Percentiles rank a stretch among this genome's conserved stretches.
Evolutionary conservation across 2,329 filamentous ascomycete genomes (phyloP).

Genomic region (Emergomyces africanus): DNA sequence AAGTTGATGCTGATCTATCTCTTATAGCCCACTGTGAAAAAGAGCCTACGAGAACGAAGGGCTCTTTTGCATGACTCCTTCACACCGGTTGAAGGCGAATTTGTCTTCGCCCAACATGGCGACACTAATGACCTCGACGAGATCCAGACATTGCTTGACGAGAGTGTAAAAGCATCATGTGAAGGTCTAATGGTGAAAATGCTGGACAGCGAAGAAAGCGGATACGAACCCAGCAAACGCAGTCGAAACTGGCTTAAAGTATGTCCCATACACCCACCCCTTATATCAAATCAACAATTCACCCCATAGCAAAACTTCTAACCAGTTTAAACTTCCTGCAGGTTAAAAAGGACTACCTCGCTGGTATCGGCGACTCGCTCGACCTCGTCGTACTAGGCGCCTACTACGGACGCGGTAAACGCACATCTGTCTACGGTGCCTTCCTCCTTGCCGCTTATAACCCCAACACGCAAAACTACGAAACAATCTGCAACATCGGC

Average conservation of each 20-base stretch:
- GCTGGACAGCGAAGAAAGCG: slow-evolving; percentile 83
- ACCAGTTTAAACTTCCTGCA: slow-evolving; percentile 20
- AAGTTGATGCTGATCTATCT: slow-evolving; percentile 8
- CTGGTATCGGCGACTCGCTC: slow-evolving; percentile 85
- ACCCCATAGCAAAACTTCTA: neutral
- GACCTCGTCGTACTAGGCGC: slow-evolving; percentile 93
- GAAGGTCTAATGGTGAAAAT: slow-evolving; percentile 99
- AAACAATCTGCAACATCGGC: slow-evolving; percentile 96
- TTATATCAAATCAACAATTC: neutral
- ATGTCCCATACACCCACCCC: slow-evolving; percentile 11
- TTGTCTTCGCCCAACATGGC: slow-evolving; percentile 76
- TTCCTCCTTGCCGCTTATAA: slow-evolving; percentile 96
- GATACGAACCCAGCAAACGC: slow-evolving; percentile 91
- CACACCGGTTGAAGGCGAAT: slow-evolving; percentile 70
- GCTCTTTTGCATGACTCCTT: slow-evolving; percentile 64
- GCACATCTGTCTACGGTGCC: slow-evolving; percentile 87
- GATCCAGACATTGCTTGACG: slow-evolving; percentile 84
- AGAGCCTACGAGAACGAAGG: slow-evolving; percentile 70
- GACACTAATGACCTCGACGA: slow-evolving; percentile 83
- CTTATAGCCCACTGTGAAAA: slow-evolving; percentile 60
- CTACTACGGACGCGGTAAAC: slow-evolving; percentile 89
- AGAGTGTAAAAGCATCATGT: slow-evolving; percentile 89
- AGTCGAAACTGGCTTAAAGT: slow-evolving; percentile 98
- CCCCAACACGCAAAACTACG: slow-evolving; percentile 63
- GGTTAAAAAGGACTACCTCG: slow-evolving; percentile 97